phyloP scores from a whole-genome alignment of 2,329 filamentous ascomycete genomes.

The Aphanoascus verrucosus region DNA sequence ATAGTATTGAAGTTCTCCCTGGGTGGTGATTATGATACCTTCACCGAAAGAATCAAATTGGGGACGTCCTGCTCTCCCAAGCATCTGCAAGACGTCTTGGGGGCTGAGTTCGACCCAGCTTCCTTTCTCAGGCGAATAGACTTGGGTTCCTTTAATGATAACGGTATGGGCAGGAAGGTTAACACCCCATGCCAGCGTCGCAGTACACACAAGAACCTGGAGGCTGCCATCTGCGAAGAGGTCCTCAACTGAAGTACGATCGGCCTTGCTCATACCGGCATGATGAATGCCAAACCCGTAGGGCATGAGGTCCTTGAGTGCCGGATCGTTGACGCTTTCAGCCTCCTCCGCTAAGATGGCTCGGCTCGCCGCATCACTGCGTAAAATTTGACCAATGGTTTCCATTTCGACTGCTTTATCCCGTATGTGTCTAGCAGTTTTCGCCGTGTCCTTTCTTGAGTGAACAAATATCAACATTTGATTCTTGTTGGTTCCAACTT shows the following conservation, averaged over 20 bases:
- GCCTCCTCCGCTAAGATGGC: conserved; percentile 81
- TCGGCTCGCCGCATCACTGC: conserved; percentile 80
- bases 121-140: conserved; percentile 97
- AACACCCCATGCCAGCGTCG: conserved; percentile 98
- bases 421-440: conserved; percentile 89
- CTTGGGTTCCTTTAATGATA: conserved; percentile 96
- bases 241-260: conserved; percentile 89
- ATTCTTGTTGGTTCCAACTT: conserved; percentile 83
- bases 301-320: conserved; percentile 85
- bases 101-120: conserved; percentile 97
- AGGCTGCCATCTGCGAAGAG: conserved; percentile 84
- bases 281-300: conserved; percentile 98
- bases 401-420: conserved; percentile 97
- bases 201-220: conserved; percentile 91
- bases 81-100: conserved; percentile 96
- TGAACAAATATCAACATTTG: conserved; percentile 99
- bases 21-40: conserved; percentile 96
- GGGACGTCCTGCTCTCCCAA: conserved; percentile 88
- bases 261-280: conserved; percentile 90
- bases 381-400: conserved; percentile 89
- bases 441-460: conserved; percentile 94
- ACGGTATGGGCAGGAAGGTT: conserved; percentile 96
- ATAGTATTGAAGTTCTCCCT: conserved; percentile 93
- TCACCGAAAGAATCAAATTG: conserved; percentile 98
- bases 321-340: conserved; percentile 68